Base-by-base conservation (phyloP, 306 rosid genomes). In the Pueraria montana region DNA sequence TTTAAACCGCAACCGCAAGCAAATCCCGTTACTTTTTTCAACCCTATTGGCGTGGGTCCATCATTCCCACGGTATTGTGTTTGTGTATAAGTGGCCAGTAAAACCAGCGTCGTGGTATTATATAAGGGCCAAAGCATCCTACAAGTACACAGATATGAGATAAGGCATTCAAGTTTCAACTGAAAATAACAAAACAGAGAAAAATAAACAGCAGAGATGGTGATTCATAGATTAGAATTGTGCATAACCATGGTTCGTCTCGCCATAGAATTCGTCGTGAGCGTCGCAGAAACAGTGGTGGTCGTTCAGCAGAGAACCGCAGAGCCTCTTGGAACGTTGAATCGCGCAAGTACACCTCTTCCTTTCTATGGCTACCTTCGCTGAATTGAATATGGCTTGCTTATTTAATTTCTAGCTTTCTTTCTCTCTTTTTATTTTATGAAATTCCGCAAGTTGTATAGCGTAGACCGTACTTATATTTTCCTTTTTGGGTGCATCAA, bases 181-280 rank as follows among this genome's bases (percentile, higher is more conserved):
- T 38, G 43, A 38, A 38, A 38, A 4, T 5, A 34, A 8, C 7
- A 34, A 34, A 34, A 34, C 0, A 34, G 0, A 34, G 6, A 34
- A 34, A 34, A 34, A 0, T n/a, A 34, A 5, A 34, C 0, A 34
- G 8, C 40, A 34, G 5, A 6, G 30, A 91, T 90, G 97, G 88
- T 90, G 91, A 62, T 93, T 27, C 89, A 86, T 66, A 89, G 94
- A 81, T 21, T 92, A 4, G 94, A 89, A 79, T 24, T 90, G 20
- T 95, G 97, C 84, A 38, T 92, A 17, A 66, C 82, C 55, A 76
- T 93, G 26, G 75, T 95, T n/a, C 86, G 82, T 74, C 62, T 89
- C 91, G 97, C 97, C 48, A 77, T 95, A 46, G 81, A 89, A 11
- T 92, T 95, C 56, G 94, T 93, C 55, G 76, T 95, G 34, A 70